Base-by-base conservation (phyloP, 371 early-diverging fungal genomes). In the Syncephalastrum sp. region DNA sequence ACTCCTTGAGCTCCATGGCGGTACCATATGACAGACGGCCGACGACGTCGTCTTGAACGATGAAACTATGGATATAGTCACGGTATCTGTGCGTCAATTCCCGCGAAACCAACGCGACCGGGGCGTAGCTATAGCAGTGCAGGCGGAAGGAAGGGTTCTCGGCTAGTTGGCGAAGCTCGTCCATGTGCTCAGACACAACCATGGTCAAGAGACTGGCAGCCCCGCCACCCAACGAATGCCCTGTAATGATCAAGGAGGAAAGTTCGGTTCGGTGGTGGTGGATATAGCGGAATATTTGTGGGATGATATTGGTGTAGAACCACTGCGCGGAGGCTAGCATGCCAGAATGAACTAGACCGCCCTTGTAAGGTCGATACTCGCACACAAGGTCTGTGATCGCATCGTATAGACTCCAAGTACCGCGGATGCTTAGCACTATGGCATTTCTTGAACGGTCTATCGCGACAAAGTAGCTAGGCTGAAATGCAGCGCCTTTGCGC, bases 301-400 rank as follows among this genome's bases (percentile, higher is more conserved):
- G 90, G 42, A 90, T 73, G 6, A 91, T 84, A 41, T 89, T 75
- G 15, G 74, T 72, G 69, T 87, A 84, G 51, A 92, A 84, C 87
- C 89, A 90, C 48, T 88, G 86, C 1, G 93, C 93, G 5, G 90
- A 84, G 15, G 86, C 82, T 57, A 86, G 74, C 74, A 93, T 87
- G 4, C 93, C 93, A 10, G 88, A 82, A 56, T 93, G 93, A 21
- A 90, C 90, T 16, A 93, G 70, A 1, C 93, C 93, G 7, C 91
- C 93, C 56, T 87, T 86, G 91, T 92, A 93, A 16, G 84, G 87
- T 53, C 78, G 74, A 60, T 93, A 93, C 59, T 91, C 91, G 57
- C 92, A 93, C 0, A 89, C 86, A 38, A 93, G 68, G 61, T 94
- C 91, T 0, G 91, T 90, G 42, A 91, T 64, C 0, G 85, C 79